These are phyloP conservation scores for Kalanchoe fedtschenkoi DNA, from an alignment of 164 flowering plant genomes.

Conservation along the genomic window DNA sequence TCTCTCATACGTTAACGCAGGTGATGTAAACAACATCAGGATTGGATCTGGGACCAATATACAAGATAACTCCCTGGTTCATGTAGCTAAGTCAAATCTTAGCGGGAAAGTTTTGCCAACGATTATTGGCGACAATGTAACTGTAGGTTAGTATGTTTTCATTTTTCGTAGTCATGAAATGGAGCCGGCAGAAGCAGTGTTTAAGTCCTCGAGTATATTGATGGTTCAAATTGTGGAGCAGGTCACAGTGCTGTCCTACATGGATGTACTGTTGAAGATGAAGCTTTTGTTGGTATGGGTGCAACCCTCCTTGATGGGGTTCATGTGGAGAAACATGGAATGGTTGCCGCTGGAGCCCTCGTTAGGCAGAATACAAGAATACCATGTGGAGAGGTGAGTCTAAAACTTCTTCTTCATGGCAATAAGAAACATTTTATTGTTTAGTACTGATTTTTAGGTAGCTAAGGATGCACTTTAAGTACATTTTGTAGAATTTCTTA, in stretches of 20 bases:
- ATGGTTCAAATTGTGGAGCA: slow-evolving; percentile 11
- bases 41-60: slow-evolving; percentile 87
- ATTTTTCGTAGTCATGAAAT: neutral
- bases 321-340: slow-evolving; percentile 76
- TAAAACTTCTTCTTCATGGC: neutral
- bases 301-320: slow-evolving; percentile 85
- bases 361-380: slow-evolving; percentile 78
- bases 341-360: slow-evolving; percentile 93
- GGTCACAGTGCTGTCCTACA: slow-evolving; percentile 93
- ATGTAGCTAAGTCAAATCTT: slow-evolving; percentile 87
- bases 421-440: neutral
- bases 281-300: slow-evolving; percentile 86
- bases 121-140: slow-evolving; percentile 89
- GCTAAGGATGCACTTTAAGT: neutral
- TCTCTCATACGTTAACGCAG: slow-evolving; percentile 16
- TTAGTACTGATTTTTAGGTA: neutral
- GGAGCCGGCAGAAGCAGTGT: neutral
- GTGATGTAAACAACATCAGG: slow-evolving; percentile 83
- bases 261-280: slow-evolving; percentile 90
- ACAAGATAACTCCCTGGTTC: slow-evolving; percentile 92
- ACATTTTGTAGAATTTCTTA: neutral
- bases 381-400: slow-evolving; percentile 73
- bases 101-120: slow-evolving; percentile 92
- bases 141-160: slow-evolving; percentile 50
- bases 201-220: neutral